Evolutionary conservation across 768 basidiomycete species (phyloP).

Genomic region (Rhizopogon salebrosus): DNA sequence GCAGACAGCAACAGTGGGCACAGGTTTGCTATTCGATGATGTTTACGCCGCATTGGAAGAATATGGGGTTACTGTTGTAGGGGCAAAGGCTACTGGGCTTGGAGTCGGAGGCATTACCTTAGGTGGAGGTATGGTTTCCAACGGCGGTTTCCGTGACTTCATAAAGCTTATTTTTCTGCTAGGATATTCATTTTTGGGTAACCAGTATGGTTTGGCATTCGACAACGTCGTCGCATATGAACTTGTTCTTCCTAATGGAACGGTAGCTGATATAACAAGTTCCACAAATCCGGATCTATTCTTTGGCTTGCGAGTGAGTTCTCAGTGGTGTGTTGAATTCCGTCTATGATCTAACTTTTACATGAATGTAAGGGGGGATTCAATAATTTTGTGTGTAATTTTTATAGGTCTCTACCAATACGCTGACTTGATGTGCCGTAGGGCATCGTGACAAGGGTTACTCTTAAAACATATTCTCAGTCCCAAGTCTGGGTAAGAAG

Average conservation of each 20-base stretch:
- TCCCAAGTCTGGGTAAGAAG: slow-evolving; percentile 51
- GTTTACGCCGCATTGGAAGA: slow-evolving; percentile 52
- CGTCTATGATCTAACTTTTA: background rate
- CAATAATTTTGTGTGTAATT: slow-evolving; percentile 50
- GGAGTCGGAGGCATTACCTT: slow-evolving; percentile 58
- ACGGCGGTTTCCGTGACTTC: slow-evolving; percentile 5
- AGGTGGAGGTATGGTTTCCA: slow-evolving; percentile 44
- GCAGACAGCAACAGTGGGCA: slow-evolving; percentile 35
- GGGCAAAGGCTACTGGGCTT: slow-evolving; percentile 52
- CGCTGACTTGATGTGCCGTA: slow-evolving; percentile 31
- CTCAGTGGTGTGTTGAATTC: slow-evolving; percentile 8
- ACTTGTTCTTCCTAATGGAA: slow-evolving; percentile 55
- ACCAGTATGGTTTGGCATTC: slow-evolving; percentile 51
- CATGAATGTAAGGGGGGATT: slow-evolving; percentile 45
- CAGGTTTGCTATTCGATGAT: slow-evolving; percentile 60
- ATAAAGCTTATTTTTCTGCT: background rate
- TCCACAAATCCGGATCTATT: slow-evolving; percentile 36
- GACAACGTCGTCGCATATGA: slow-evolving; percentile 55
- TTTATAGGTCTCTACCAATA: slow-evolving; percentile 1
- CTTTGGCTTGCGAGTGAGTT: slow-evolving; percentile 37
- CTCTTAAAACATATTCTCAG: slow-evolving; percentile 48
- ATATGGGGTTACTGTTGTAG: slow-evolving; percentile 48
- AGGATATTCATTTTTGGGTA: slow-evolving; percentile 65
- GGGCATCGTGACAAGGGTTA: slow-evolving; percentile 60
- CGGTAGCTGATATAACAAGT: slow-evolving; percentile 30